Percentiles rank a stretch among this genome's conserved stretches.
Conservation (phyloP, 352 stramenopile species). For the Thalassiosira hispida region DNA sequence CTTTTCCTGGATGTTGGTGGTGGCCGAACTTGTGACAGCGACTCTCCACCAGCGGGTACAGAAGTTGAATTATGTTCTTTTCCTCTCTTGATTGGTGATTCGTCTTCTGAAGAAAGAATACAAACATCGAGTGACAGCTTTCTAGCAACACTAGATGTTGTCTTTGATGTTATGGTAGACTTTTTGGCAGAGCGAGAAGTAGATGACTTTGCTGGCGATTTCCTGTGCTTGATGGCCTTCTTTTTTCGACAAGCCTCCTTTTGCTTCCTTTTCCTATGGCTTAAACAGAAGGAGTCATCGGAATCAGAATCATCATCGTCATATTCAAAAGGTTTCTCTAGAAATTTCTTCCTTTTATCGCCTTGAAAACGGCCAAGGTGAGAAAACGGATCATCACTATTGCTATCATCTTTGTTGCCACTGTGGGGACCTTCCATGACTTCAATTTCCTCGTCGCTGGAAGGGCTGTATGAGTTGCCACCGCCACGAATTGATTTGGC, state of each 20-base stretch:
- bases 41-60: background rate
- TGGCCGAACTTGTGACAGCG: constrained; percentile 4
- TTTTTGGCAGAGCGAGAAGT: background rate
- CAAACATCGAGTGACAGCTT: constrained; percentile 17
- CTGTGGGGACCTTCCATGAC: background rate
- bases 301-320: constrained; percentile 23
- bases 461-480: constrained; percentile 16
- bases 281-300: constrained; percentile 34
- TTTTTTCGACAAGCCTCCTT: background rate
- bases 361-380: constrained; percentile 31
- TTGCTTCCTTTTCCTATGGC: background rate
- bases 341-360: constrained; percentile 23
- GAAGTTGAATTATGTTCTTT: constrained; percentile 3
- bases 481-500: constrained; percentile 29
- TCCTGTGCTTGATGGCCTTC: background rate
- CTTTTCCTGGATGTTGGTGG: constrained; percentile 7
- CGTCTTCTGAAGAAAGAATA: constrained; percentile 28
- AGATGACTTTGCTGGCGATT: constrained; percentile 11
- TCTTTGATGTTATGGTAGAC: constrained; percentile 6
- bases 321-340: constrained; percentile 15
- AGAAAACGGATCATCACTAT: constrained; percentile 10
- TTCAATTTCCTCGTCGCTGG: constrained; percentile 31
- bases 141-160: constrained; percentile 24
- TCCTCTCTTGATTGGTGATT: constrained; percentile 8
- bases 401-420: too few species aligned